Percentiles rank a stretch among this genome's conserved stretches.
phyloP scores from a whole-genome alignment of 2,329 filamentous ascomycete species.

The Fusarium succisae region DNA sequence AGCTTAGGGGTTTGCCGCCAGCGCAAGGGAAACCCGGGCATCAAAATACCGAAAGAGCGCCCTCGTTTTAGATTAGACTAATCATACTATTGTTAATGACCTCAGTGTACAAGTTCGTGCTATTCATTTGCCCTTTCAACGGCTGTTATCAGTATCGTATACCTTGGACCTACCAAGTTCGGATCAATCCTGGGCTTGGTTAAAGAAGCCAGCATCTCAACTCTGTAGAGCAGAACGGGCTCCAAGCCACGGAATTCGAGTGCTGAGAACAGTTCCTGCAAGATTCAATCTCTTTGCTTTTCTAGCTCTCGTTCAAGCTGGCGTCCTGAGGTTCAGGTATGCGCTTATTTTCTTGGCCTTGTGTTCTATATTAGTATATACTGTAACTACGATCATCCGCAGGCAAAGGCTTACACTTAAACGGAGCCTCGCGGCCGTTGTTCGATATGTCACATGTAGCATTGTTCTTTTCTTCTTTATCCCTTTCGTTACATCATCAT shows the following conservation, averaged over 20 bases:
- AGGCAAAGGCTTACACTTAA: not conserved
- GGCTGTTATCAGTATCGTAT: not conserved
- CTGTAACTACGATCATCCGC: not conserved
- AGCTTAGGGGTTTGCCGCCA: slow-evolving; percentile 25
- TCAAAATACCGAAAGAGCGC: not conserved
- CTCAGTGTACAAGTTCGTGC: too few relatives aligned
- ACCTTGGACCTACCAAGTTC: not conserved
- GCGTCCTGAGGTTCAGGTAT: not conserved
- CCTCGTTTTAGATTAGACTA: slow-evolving; percentile 3
- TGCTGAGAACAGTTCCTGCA: not conserved
- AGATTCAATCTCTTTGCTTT: not conserved
- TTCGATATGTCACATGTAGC: not conserved
- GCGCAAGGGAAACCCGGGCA: not conserved
- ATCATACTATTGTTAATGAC: not conserved
- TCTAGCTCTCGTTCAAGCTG: not conserved
- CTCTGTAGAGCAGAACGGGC: not conserved
- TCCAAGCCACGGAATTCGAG: too few relatives aligned
- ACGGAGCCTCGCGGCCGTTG: not conserved
- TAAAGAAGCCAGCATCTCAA: not conserved
- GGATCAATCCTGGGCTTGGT: not conserved
- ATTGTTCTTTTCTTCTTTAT: not conserved
- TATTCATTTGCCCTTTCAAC: not conserved
- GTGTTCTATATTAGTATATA: not conserved
- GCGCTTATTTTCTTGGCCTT: not conserved
- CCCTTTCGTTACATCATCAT: not conserved